Conservation (phyloP, 495 filamentous ascomycete species). For the Penicillium goetzii region DNA sequence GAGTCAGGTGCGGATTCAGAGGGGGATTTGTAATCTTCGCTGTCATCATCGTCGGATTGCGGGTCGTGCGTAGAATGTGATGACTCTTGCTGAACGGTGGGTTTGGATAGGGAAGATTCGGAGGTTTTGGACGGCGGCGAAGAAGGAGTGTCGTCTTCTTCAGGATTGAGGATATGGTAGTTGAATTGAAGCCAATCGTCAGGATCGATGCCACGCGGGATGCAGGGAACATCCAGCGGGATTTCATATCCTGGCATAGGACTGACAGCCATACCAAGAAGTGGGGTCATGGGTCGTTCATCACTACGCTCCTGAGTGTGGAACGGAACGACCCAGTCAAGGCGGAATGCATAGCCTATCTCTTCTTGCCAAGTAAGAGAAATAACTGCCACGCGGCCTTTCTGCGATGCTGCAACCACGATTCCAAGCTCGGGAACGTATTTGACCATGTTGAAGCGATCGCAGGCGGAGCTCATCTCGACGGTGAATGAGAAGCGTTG, state of each 20-base stretch:
- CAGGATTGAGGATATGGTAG: conserved; percentile 33
- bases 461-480: conserved; percentile 45
- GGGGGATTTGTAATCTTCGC: background rate
- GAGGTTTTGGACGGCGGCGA: conserved; percentile 6
- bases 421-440: conserved; percentile 80
- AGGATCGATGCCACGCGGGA: conserved; percentile 33
- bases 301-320: conserved; percentile 47
- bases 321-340: conserved; percentile 63
- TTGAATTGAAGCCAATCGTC: conserved; percentile 39
- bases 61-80: background rate
- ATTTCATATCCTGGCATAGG: conserved; percentile 65
- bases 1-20: background rate
- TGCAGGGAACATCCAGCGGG: conserved; percentile 42
- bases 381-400: conserved; percentile 75
- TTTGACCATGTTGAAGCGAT: conserved; percentile 77
- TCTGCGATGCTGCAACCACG: conserved; percentile 71
- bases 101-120: background rate
- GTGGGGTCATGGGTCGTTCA: conserved; percentile 46
- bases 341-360: conserved; percentile 48
- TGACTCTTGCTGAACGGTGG: background rate
- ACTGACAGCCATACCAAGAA: conserved; percentile 60
- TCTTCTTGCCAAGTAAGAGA: conserved; percentile 60
- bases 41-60: background rate
- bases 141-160: conserved; percentile 18
- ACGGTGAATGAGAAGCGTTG: conserved; percentile 44